Conservation (phyloP, 805 yeast species). For the Priceomyces melissophilus region DNA sequence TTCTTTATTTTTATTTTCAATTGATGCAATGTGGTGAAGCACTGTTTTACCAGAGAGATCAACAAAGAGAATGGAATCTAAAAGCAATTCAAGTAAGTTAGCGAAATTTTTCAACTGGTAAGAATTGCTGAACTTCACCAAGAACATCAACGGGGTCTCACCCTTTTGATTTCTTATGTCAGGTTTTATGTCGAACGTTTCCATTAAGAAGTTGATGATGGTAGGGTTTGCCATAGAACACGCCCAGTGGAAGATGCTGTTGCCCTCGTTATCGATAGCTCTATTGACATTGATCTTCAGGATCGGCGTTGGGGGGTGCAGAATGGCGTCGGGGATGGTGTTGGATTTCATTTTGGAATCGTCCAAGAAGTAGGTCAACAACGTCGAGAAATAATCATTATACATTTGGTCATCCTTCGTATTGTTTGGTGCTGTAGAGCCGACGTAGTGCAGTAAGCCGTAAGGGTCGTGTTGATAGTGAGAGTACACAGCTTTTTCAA, state of each 20-base stretch:
- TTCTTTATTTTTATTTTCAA: slow-evolving; percentile 32
- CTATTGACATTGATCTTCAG: slow-evolving; percentile 69
- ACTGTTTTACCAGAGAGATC: slow-evolving; percentile 41
- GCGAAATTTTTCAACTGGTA: slow-evolving; percentile 37
- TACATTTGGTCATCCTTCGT: slow-evolving; percentile 21
- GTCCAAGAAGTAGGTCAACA: slow-evolving; percentile 52
- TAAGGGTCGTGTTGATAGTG: slow-evolving; percentile 30
- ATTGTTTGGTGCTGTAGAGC: slow-evolving; percentile 16
- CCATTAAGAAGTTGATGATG: slow-evolving; percentile 58
- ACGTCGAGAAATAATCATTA: slow-evolving; percentile 39
- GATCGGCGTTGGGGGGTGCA: slow-evolving; percentile 53
- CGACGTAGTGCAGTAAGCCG: slow-evolving; percentile 38
- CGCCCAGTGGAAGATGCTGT: slow-evolving; percentile 94
- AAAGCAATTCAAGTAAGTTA: slow-evolving; percentile 28
- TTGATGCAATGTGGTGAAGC: slow-evolving; percentile 38
- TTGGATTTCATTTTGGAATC: slow-evolving; percentile 28
- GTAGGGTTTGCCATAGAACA: slow-evolving; percentile 79
- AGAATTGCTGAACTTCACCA: slow-evolving; percentile 39
- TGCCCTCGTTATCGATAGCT: slow-evolving; percentile 90
- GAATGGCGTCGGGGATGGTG: slow-evolving; percentile 36
- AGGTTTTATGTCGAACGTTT: slow-evolving; percentile 65
- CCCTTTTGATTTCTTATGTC: slow-evolving; percentile 76
- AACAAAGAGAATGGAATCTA: slow-evolving; percentile 34
- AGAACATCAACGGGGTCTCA: slow-evolving; percentile 70
- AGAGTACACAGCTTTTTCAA: slow-evolving; percentile 27